phyloP scores from a whole-genome alignment of 257 asterid species.

The Phtheirospermum japonicum region DNA sequence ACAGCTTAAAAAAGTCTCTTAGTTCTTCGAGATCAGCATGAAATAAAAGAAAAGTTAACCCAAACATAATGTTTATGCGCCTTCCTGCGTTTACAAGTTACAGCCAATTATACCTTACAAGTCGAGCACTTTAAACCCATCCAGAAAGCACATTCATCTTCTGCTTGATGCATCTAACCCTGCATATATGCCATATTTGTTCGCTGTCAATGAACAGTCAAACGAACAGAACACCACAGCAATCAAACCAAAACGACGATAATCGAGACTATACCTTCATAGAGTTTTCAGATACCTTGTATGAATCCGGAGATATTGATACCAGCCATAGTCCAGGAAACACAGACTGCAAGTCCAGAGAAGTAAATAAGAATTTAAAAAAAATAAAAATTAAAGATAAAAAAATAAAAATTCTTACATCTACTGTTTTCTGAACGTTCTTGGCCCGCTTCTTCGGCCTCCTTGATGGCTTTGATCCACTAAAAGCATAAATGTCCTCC shows the following conservation, averaged over 20 bases:
- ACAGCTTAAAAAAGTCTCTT: no score
- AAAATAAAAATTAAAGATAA: background rate
- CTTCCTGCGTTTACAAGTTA: constrained; percentile 31
- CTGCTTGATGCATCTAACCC: constrained; percentile 37
- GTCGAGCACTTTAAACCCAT: constrained; percentile 25
- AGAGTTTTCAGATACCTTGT: constrained; percentile 46
- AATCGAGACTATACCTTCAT: constrained; percentile 38
- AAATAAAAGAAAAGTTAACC: no score
- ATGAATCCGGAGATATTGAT: constrained; percentile 49
- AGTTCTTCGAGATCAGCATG: no score
- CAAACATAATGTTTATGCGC: background rate
- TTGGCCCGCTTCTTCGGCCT: constrained; percentile 63
- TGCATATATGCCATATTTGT: constrained; percentile 25
- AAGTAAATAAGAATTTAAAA: background rate
- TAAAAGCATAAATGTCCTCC: constrained; percentile 49
- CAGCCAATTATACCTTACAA: constrained; percentile 34
- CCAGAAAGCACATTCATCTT: constrained; percentile 29
- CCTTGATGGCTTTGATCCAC: constrained; percentile 57
- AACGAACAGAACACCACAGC: constrained; percentile 12
- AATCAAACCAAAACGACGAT: background rate
- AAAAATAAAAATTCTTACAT: constrained; percentile 35
- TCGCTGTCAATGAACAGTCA: constrained; percentile 13
- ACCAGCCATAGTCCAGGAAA: constrained; percentile 64
- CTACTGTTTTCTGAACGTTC: constrained; percentile 47
- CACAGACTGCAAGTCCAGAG: constrained; percentile 38